Conservation (phyloP, 805 yeast genomes). For the Candida schatavii region DNA sequence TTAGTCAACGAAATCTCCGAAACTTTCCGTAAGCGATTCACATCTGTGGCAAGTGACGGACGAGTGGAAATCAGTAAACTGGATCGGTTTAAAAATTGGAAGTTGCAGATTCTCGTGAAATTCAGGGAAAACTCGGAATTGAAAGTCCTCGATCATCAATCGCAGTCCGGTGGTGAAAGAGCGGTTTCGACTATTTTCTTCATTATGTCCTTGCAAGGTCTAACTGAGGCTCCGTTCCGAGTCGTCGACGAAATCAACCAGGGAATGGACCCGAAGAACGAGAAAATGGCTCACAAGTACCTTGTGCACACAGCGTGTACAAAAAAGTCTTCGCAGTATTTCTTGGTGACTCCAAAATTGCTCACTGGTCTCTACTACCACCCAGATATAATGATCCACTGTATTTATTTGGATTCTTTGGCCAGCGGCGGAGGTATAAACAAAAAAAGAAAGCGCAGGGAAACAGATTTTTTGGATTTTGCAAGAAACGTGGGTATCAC, state of each 20-base stretch:
- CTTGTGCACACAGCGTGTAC: constrained; percentile 81
- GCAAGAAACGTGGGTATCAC: constrained; percentile 8
- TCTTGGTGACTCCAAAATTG: constrained; percentile 89
- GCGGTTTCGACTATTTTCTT: constrained; percentile 92
- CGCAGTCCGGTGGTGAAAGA: constrained; percentile 97
- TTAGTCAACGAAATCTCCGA: constrained; percentile 56
- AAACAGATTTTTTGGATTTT: constrained; percentile 33
- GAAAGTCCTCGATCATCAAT: constrained; percentile 72
- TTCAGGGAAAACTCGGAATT: constrained; percentile 77
- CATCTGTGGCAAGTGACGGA: constrained; percentile 84
- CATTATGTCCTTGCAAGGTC: constrained; percentile 85
- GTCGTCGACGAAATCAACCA: constrained; percentile 98
- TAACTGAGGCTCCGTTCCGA: constrained; percentile 85
- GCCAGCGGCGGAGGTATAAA: background rate
- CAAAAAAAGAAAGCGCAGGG: constrained; percentile 6
- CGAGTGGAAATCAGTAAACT: constrained; percentile 58
- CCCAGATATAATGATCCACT: constrained; percentile 77
- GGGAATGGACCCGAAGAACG: constrained; percentile 96
- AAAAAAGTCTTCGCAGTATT: constrained; percentile 67
- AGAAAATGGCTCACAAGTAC: constrained; percentile 77
- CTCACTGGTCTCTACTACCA: constrained; percentile 76
- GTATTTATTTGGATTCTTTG: constrained; percentile 50
- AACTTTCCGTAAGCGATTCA: constrained; percentile 66
- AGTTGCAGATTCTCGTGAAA: constrained; percentile 75
- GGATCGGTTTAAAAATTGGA: constrained; percentile 70